phyloP scores from a whole-genome alignment of 192 early-diverging fungal species.

The Linnemannia hyalina region DNA sequence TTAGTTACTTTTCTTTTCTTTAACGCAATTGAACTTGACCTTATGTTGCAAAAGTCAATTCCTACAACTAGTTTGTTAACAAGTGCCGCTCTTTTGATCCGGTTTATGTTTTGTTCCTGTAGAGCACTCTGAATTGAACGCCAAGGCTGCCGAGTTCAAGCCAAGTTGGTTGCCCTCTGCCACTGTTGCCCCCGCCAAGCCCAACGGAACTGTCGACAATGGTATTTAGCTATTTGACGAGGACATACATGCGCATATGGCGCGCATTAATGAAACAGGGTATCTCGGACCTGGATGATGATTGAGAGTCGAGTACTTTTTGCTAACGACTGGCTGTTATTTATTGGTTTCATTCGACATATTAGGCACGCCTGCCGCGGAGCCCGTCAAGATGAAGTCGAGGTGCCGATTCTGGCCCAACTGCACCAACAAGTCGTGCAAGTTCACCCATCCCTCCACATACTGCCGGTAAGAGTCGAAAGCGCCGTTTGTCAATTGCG shows the following conservation, averaged over 20 bases:
- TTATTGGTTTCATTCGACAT: constrained; percentile 1
- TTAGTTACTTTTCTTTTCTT: constrained; percentile 5
- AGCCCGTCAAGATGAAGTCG: constrained; percentile 41
- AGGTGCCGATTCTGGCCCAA: constrained; percentile 63
- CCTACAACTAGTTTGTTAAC: background rate
- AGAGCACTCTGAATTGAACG: constrained; percentile 57
- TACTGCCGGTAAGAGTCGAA: constrained; percentile 60
- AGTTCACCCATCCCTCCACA: constrained; percentile 59
- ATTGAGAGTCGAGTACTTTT: too few relatives aligned
- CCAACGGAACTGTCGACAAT: background rate
- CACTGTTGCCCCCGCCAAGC: background rate
- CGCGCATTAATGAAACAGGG: background rate
- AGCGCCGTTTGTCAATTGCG: background rate
- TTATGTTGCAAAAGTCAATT: background rate
- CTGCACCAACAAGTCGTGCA: constrained; percentile 69
- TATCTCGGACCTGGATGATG: background rate
- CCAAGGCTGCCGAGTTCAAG: constrained; percentile 45
- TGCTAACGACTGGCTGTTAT: background rate
- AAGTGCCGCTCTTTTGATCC: background rate
- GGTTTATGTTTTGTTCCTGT: background rate
- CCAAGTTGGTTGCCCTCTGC: constrained; percentile 29
- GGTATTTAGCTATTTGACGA: background rate
- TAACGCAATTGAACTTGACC: background rate
- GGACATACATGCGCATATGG: constrained; percentile 1
- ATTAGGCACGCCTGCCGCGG: constrained; percentile 1